Evolutionary conservation across 2,329 filamentous ascomycete species (phyloP).

Genomic region (Colletotrichum musicola): DNA sequence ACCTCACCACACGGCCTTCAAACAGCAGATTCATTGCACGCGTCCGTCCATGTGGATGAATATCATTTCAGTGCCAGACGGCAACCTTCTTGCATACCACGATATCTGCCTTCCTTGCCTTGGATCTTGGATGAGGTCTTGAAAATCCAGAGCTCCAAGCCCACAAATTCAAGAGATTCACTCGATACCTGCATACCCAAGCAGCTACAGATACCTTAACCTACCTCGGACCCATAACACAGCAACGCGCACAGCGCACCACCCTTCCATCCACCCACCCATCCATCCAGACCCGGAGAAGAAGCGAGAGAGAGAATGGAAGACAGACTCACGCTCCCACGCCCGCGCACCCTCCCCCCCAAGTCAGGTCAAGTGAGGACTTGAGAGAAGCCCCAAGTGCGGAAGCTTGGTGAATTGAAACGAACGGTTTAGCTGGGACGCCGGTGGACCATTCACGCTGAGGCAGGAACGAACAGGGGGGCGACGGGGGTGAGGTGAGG

Average conservation of each 20-base stretch:
- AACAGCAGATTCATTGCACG: conserved; percentile 12
- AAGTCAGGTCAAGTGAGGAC: conserved; percentile 36
- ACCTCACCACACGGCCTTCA: conserved; percentile 6
- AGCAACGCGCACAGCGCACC: no score
- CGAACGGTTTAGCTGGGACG: conserved; percentile 38
- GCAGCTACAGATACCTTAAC: no score
- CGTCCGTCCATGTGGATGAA: no score
- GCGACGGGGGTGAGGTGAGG: neutral
- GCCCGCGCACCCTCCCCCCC: conserved; percentile 37
- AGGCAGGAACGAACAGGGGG: conserved; percentile 36
- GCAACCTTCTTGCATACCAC: no score
- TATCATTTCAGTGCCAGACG: no score
- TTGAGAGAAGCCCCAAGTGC: conserved; percentile 21
- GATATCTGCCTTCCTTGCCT: no score
- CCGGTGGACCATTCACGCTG: conserved; percentile 29
- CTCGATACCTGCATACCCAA: no score
- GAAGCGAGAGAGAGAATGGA: conserved; percentile 1
- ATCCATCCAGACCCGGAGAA: conserved; percentile 2
- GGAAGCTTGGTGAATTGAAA: conserved; percentile 38
- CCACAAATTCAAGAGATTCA: no score
- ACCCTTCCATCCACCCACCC: neutral
- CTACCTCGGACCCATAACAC: no score
- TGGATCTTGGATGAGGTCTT: no score
- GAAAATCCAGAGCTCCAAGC: no score
- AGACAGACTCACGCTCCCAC: conserved; percentile 9